A percentile compares a stretch with the other conserved stretches of the same genome.
Conservation (phyloP, 1,284 basidiomycete species). For the Polyporus tsugae region DNA sequence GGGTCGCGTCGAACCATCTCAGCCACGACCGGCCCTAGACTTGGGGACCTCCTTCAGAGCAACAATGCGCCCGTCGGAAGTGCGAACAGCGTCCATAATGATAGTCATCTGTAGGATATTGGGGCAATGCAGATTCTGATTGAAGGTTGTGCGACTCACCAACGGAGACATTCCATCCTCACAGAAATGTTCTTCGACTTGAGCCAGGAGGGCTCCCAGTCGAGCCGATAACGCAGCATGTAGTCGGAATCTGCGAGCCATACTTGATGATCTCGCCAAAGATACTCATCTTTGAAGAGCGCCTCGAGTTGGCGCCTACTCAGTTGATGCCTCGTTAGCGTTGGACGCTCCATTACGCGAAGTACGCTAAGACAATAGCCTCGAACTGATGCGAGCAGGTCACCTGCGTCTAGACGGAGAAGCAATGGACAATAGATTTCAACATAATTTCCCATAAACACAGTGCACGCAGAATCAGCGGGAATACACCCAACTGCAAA, state of each 20-base stretch:
- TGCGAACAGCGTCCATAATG: conserved; percentile 26
- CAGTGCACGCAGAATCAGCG: background rate
- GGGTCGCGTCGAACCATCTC: conserved; percentile 44
- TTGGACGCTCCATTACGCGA: too few relatives aligned
- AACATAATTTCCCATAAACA: background rate
- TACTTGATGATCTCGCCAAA: conserved; percentile 22
- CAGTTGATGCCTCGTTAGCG: background rate
- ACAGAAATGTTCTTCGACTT: conserved; percentile 1
- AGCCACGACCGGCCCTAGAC: conserved; percentile 38
- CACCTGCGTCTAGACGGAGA: background rate
- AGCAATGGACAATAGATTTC: background rate
- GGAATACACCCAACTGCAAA: background rate
- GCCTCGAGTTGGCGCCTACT: too few relatives aligned
- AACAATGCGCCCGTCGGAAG: conserved; percentile 24
- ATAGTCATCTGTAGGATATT: background rate
- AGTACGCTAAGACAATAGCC: background rate
- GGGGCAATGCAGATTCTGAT: background rate
- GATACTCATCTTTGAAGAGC: conserved; percentile 5
- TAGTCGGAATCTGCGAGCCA: conserved; percentile 30
- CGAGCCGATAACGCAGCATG: conserved; percentile 27
- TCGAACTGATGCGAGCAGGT: background rate
- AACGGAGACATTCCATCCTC: conserved; percentile 19
- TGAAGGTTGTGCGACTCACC: conserved; percentile 1
- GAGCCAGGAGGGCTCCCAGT: conserved; percentile 30
- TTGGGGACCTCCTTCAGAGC: too few relatives aligned